Percentiles rank a stretch among this genome's conserved stretches.
Evolutionary conservation across 1,284 basidiomycete species (phyloP).

Genomic region (Cryptococcus neoformans): DNA sequence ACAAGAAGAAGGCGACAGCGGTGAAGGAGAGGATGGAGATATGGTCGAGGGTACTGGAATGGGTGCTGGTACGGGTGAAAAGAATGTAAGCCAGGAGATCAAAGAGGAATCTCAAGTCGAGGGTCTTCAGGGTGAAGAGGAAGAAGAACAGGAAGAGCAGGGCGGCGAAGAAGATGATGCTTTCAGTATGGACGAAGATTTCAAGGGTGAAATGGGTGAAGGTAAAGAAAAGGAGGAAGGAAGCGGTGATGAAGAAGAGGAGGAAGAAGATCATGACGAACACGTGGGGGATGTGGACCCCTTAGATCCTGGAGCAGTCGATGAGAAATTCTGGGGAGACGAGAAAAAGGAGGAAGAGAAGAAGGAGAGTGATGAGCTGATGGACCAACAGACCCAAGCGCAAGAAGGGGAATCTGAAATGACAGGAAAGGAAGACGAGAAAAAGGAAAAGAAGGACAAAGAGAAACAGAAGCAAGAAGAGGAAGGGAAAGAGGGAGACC

Average conservation of each 20-base stretch:
- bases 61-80: conserved; percentile 75
- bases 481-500: conserved; percentile 29
- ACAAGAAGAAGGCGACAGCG: conserved; percentile 57
- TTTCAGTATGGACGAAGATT: conserved; percentile 59
- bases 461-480: conserved; percentile 42
- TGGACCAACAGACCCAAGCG: conserved; percentile 47
- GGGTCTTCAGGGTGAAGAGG: conserved; percentile 75
- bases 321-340: conserved; percentile 97
- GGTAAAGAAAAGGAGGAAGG: conserved; percentile 60
- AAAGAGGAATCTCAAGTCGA: conserved; percentile 96
- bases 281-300: conserved; percentile 80
- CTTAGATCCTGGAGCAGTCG: conserved; percentile 80
- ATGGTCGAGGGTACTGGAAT: conserved; percentile 71
- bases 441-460: conserved; percentile 45
- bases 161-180: conserved; percentile 60
- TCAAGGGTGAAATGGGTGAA: conserved; percentile 79
- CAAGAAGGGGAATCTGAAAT: conserved; percentile 34
- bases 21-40: conserved; percentile 54
- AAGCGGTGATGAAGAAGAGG: conserved; percentile 58
- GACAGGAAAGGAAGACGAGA: conserved; percentile 46
- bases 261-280: conserved; percentile 69
- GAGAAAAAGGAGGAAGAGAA: conserved; percentile 58
- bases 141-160: conserved; percentile 55
- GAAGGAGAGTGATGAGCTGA: conserved; percentile 48
- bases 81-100: conserved; percentile 89